Base-by-base conservation (phyloP, 2,329 filamentous ascomycete genomes). In the Graphiopsis chlorocephala region DNA sequence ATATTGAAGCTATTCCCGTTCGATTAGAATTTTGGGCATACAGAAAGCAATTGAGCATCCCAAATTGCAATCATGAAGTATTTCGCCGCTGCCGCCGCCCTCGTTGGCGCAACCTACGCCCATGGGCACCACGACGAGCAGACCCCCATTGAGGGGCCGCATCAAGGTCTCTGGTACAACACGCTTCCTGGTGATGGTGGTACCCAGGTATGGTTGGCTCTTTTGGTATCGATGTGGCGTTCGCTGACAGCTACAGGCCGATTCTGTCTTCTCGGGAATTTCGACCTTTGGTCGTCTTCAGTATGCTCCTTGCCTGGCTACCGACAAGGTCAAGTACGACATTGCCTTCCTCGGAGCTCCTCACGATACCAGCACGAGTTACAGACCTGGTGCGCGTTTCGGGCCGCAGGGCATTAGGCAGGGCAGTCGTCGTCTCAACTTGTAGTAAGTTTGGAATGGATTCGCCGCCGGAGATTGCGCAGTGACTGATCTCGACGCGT, bases 211-310 rank as follows among this genome's bases (percentile, higher is more conserved):
- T 57, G 80, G 7, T 55, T 23, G 17, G 14, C 10, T 11, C 6
- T 17, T 23, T 31, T 23, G 8, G 11, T 35, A 23, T 20, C 17
- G 25, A 17, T 58, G n/a, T 60, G 26, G 14, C 38, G 53, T 64
- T 38, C 52, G 17, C 20, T 42, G 45, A 29, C 31, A 20, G 31
- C n/a, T 29, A 25, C 66, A 93, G 89, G 91, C 91, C 66, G 91
- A 96, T 76, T 93, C 91, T 0, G 91, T 95, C 65, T 96, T 95
- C 79, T 94, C 90, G 1, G 92, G 92, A 29, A 95, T 96, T 73
- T 90, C 90, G 0, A 96, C 92, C 8, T 95, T 95, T 74, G 92
- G 91, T 12, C 88, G 91, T 59, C 80, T 95, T 48, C 87, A 88
- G 6, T 95, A 96, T 78, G 86, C 84, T 65, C 90, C 90, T 3